A percentile compares a stretch with the other conserved stretches of the same genome.
Conservation (phyloP, 441 rosid species). For the Omphalea diandra region DNA sequence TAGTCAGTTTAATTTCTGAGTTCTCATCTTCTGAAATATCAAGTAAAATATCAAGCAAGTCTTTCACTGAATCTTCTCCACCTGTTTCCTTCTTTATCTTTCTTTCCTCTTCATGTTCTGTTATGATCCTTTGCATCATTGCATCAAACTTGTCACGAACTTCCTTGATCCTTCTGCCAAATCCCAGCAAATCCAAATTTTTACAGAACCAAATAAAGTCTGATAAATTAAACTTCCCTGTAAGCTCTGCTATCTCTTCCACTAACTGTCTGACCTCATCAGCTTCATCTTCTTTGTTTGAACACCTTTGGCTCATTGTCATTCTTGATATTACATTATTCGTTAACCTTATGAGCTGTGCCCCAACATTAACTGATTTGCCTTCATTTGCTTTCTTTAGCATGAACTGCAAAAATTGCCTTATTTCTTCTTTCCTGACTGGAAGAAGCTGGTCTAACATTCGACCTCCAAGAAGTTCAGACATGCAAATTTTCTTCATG, state of each 20-base stretch:
- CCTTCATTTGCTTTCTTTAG: conserved; percentile 27
- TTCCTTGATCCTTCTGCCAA: conserved; percentile 34
- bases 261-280: conserved; percentile 38
- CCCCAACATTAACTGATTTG: conserved; percentile 37
- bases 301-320: conserved; percentile 38
- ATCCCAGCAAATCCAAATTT: conserved; percentile 51
- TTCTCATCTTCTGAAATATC: conserved; percentile 41
- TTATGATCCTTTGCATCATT: conserved; percentile 41
- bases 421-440: conserved; percentile 34
- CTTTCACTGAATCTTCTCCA: conserved; percentile 24
- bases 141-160: conserved; percentile 35
- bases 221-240: conserved; percentile 44
- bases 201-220: conserved; percentile 46
- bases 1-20: conserved; percentile 42
- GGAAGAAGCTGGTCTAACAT: conserved; percentile 34
- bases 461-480: conserved; percentile 42
- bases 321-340: conserved; percentile 44
- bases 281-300: conserved; percentile 34
- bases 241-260: conserved; percentile 33
- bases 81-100: conserved; percentile 22
- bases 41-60: conserved; percentile 44
- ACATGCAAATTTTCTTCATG: conserved; percentile 50
- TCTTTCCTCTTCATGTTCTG: conserved; percentile 36
- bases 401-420: conserved; percentile 24
- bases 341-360: conserved; percentile 35